Conservation (phyloP, 2,329 filamentous ascomycete genomes). For the Colletotrichum sp. region DNA sequence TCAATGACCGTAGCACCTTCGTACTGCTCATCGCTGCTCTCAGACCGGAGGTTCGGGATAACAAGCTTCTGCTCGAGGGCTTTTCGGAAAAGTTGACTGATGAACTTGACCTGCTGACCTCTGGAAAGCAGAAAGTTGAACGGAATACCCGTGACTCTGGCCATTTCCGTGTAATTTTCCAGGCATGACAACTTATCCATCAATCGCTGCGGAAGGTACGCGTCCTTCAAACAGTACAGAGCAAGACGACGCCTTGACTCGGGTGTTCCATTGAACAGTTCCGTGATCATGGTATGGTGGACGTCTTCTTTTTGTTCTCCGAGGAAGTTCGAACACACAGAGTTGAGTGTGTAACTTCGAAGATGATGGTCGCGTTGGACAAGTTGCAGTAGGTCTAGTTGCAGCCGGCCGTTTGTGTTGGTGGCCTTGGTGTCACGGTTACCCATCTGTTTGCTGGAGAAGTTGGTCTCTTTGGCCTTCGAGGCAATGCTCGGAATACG, state of each 20-base stretch:
- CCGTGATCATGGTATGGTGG: conserved; percentile 98
- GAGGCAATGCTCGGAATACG: conserved; percentile 76
- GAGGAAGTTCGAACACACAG: conserved; percentile 91
- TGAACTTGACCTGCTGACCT: conserved; percentile 96
- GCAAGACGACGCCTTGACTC: conserved; percentile 91
- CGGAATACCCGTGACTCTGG: conserved; percentile 96
- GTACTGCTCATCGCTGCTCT: conserved; percentile 84
- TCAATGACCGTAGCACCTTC: conserved; percentile 98
- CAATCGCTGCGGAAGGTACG: conserved; percentile 89
- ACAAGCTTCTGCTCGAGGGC: conserved; percentile 92
- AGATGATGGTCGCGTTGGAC: conserved; percentile 95
- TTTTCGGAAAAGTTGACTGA: conserved; percentile 96
- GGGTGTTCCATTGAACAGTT: conserved; percentile 93
- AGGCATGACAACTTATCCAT: conserved; percentile 98
- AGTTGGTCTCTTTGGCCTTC: conserved; percentile 77
- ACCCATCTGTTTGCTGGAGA: conserved; percentile 98
- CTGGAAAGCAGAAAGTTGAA: conserved; percentile 93
- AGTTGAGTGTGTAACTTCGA: conserved; percentile 96
- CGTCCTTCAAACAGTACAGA: conserved; percentile 97
- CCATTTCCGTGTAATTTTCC: conserved; percentile 99
- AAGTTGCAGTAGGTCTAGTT: conserved; percentile 92
- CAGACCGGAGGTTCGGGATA: conserved; percentile 82
- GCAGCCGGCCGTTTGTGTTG: conserved; percentile 91
- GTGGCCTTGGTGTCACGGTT: conserved; percentile 93
- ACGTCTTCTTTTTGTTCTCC: conserved; percentile 99